Evolutionary conservation across 495 filamentous ascomycete species (phyloP), one percentile per base, ranked within the genome.

Genomic region (Aspergillus cristatus): DNA sequence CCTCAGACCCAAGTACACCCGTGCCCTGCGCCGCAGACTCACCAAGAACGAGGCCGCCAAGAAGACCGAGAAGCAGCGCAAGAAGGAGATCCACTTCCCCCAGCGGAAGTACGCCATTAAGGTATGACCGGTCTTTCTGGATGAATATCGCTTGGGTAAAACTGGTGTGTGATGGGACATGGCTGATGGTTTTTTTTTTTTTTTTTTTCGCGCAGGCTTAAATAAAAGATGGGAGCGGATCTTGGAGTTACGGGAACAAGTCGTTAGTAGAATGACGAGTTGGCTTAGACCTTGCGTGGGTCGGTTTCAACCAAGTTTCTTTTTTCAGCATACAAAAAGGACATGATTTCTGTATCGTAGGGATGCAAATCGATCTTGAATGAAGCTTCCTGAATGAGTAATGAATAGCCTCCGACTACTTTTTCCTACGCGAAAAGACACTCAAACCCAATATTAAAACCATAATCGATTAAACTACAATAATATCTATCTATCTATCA

Each of bases 81-180:
- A 99, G 86, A 82, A 85, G 70, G 54, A 76, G 58, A 80, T 74
- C 53, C 93, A 99, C 75, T 99, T 98, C 78, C 91, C 93, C 37
- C 85, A 90, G 76, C 78, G 93, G 67, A 97, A 94, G 72, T 99
- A 76, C 71, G 93, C 93, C 62, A 80, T 99, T 60, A 99, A 95
- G 89, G 91, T 88, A 79, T 54, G 71, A 45, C 8, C 20, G n/a
- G n/a, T n/a, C n/a, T n/a, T n/a, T n/a, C n/a, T n/a, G n/a, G n/a
- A n/a, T n/a, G n/a, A n/a, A n/a, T n/a, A n/a, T n/a, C n/a, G n/a
- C n/a, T n/a, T n/a, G n/a, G n/a, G n/a, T n/a, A n/a, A n/a, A n/a
- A n/a, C n/a, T n/a, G n/a, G n/a, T n/a, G n/a, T n/a, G n/a, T n/a
- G n/a, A n/a, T n/a, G 26, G n/a, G 24, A 32, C 16, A 38, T 24